Conservation (phyloP, 371 early-diverging fungal genomes). For the Actinomortierella wolfii region DNA sequence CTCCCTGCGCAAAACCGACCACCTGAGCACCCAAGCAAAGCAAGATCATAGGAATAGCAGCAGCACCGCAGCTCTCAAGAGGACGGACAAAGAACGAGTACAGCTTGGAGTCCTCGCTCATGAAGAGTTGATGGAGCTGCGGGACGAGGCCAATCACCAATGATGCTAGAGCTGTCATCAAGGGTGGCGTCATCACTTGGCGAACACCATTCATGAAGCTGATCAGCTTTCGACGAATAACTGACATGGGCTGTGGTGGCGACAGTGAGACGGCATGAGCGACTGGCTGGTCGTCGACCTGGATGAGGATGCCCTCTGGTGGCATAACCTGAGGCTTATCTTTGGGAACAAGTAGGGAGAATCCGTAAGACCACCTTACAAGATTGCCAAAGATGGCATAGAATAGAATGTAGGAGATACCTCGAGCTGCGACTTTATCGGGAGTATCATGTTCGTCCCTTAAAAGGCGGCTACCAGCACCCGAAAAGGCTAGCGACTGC, state of each 20-base stretch:
- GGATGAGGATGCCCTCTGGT: slow-evolving; percentile 9
- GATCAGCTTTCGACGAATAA: too few relatives aligned
- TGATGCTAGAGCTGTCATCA: slow-evolving; percentile 27
- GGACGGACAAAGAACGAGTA: slow-evolving; percentile 62
- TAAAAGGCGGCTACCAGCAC: slow-evolving; percentile 59
- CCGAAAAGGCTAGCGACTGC: slow-evolving; percentile 69
- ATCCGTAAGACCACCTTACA: slow-evolving; percentile 79
- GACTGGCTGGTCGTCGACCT: slow-evolving; percentile 8
- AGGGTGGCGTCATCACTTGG: slow-evolving; percentile 34
- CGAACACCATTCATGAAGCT: slow-evolving; percentile 6
- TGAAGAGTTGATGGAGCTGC: slow-evolving; percentile 36
- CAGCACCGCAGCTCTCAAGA: slow-evolving; percentile 66
- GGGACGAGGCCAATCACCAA: slow-evolving; percentile 34
- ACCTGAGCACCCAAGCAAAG: slow-evolving; percentile 74
- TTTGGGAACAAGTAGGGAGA: slow-evolving; percentile 55
- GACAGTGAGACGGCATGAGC: background rate
- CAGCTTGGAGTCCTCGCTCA: slow-evolving; percentile 52
- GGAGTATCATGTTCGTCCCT: slow-evolving; percentile 65
- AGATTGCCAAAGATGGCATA: slow-evolving; percentile 76
- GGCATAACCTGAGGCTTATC: slow-evolving; percentile 5
- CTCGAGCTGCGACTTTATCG: slow-evolving; percentile 68
- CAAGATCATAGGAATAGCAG: slow-evolving; percentile 72
- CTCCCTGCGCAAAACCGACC: slow-evolving; percentile 14
- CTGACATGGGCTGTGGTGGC: background rate
- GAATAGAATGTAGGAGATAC: slow-evolving; percentile 75